Conservation (phyloP, 1,139 yeast genomes). For the Debaryomycetaceae sp. region DNA sequence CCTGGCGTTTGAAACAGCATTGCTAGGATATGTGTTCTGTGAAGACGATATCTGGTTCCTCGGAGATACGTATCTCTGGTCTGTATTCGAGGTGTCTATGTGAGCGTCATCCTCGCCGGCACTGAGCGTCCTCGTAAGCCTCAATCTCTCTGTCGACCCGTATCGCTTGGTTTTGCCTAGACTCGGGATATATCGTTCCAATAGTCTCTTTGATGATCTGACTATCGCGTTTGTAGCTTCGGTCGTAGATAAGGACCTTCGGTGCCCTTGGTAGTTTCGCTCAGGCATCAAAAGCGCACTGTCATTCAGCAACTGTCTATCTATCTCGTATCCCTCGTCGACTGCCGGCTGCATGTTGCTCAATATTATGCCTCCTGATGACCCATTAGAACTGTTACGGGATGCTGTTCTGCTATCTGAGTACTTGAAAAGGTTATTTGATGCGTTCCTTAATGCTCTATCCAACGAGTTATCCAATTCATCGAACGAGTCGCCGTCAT, state of each 20-base stretch:
- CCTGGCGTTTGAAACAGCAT: constrained; percentile 90
- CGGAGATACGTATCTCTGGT: constrained; percentile 37
- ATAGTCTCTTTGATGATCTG: constrained; percentile 7
- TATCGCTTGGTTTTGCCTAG: background rate
- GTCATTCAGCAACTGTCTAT: constrained; percentile 13
- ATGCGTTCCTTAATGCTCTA: constrained; percentile 39
- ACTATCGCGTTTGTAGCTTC: constrained; percentile 1
- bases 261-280: background rate
- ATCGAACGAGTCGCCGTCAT: constrained; percentile 33
- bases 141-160: background rate
- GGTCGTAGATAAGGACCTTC: background rate
- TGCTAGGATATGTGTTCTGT: constrained; percentile 50
- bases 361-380: constrained; percentile 28
- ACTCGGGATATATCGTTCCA: background rate
- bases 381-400: constrained; percentile 21
- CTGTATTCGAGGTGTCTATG: constrained; percentile 1
- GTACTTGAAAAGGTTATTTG: constrained; percentile 25
- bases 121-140: background rate
- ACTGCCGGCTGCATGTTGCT: constrained; percentile 14
- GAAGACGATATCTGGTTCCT: constrained; percentile 23
- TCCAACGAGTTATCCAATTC: constrained; percentile 44
- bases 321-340: constrained; percentile 2
- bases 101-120: constrained; percentile 1
- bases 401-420: constrained; percentile 10
- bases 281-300: constrained; percentile 27